A percentile compares a stretch with the other conserved stretches of the same genome.
These are phyloP conservation scores for Ceratocystis alfenasii DNA, from an alignment of 2,329 filamentous ascomycete genomes.

Conservation along the genomic window DNA sequence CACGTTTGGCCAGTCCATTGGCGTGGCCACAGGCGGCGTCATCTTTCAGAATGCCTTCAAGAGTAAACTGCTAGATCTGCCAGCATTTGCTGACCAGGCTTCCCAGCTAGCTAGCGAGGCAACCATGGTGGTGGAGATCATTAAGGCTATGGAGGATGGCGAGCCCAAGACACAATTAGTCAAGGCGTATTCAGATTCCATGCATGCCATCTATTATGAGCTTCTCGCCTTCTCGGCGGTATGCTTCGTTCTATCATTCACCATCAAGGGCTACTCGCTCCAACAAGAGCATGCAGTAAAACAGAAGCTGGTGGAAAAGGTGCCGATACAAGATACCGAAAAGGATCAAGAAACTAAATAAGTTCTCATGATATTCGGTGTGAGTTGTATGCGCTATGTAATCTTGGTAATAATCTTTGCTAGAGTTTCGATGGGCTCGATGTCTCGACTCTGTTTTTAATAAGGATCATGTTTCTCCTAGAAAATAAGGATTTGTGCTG, in stretches of 20 bases:
- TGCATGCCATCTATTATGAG: constrained; percentile 29
- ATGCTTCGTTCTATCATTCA: constrained; percentile 28
- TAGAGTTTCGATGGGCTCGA: background rate
- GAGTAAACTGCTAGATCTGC: constrained; percentile 37
- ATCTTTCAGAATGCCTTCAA: constrained; percentile 57
- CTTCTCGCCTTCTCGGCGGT: constrained; percentile 28
- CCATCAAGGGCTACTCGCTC: constrained; percentile 28
- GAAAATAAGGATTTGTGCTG: no score
- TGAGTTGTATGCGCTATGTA: constrained; percentile 34
- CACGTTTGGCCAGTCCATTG: constrained; percentile 27
- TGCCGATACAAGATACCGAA: background rate
- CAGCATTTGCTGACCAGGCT: constrained; percentile 34
- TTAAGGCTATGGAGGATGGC: constrained; percentile 38
- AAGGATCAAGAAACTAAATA: background rate
- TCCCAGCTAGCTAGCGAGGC: constrained; percentile 44
- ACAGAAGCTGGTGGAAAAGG: constrained; percentile 18
- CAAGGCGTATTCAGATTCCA: constrained; percentile 28
- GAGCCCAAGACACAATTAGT: constrained; percentile 26
- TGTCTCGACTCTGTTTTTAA: background rate
- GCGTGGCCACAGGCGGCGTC: constrained; percentile 40
- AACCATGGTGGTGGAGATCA: constrained; percentile 45
- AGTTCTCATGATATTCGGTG: constrained; percentile 38
- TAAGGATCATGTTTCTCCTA: background rate
- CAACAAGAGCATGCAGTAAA: constrained; percentile 29
- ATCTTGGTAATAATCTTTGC: constrained; percentile 27